These are phyloP conservation scores for Grigorovia yakushimaensis DNA, from an alignment of 805 yeast genomes.

Conservation along the genomic window DNA sequence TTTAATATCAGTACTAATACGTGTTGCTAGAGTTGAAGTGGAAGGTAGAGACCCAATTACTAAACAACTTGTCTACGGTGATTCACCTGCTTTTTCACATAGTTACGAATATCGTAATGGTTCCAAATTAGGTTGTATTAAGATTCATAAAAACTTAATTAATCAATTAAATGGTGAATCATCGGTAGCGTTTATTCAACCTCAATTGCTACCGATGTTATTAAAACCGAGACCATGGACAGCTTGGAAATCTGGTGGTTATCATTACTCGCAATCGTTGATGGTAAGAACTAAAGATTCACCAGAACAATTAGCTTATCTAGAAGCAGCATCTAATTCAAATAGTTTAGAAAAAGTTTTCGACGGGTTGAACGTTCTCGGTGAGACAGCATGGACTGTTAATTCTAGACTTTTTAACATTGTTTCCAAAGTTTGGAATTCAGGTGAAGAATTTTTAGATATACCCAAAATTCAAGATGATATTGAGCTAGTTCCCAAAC, in stretches of 20 bases:
- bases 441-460: conserved; percentile 64
- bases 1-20: conserved; percentile 61
- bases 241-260: conserved; percentile 76
- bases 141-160: conserved; percentile 60
- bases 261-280: conserved; percentile 49
- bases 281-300: conserved; percentile 74
- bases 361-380: conserved; percentile 76
- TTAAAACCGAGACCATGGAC: conserved; percentile 87
- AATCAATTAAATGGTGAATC: conserved; percentile 58
- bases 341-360: conserved; percentile 58
- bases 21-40: conserved; percentile 75
- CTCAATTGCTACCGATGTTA: conserved; percentile 88
- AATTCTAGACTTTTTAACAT: conserved; percentile 61
- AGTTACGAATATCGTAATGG: conserved; percentile 76
- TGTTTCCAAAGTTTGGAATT: conserved; percentile 77
- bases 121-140: conserved; percentile 69
- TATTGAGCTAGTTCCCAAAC: conserved; percentile 44
- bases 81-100: conserved; percentile 86
- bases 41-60: conserved; percentile 75
- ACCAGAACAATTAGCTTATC: conserved; percentile 82
- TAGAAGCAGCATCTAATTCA: conserved; percentile 71
- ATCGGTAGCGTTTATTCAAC: conserved; percentile 57
- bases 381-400: conserved; percentile 87
- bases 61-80: conserved; percentile 52
- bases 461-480: conserved; percentile 51